A percentile compares a stretch with the other conserved stretches of the same genome.
Evolutionary conservation across 2,329 filamentous ascomycete genomes (phyloP).

Genomic region (Pseudocercospora ulei): DNA sequence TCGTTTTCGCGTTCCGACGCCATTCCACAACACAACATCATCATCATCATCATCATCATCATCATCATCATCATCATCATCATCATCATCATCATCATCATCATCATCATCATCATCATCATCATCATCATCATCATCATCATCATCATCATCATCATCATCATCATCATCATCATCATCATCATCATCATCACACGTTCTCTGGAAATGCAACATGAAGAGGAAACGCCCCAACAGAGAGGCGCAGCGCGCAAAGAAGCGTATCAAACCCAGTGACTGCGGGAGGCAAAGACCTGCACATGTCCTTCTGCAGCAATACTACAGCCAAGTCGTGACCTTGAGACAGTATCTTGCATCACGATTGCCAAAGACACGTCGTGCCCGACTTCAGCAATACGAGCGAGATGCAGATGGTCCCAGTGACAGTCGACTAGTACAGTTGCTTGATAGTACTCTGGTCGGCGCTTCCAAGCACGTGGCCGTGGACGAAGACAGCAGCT

Average conservation of each 20-base stretch:
- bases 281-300: constrained; percentile 12
- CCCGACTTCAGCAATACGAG: constrained; percentile 25
- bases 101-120: too few species aligned
- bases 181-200: background rate
- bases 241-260: constrained; percentile 14
- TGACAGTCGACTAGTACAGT: constrained; percentile 39
- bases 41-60: too few species aligned
- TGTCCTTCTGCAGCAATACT: constrained; percentile 25
- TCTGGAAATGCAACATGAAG: constrained; percentile 17
- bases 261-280: constrained; percentile 9
- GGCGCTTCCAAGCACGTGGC: constrained; percentile 42
- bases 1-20: too few species aligned
- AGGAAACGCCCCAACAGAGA: constrained; percentile 16
- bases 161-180: background rate
- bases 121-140: too few species aligned
- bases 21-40: too few species aligned
- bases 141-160: too few species aligned
- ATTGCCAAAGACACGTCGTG: constrained; percentile 23
- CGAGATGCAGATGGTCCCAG: constrained; percentile 8
- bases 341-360: constrained; percentile 27
- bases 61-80: too few species aligned
- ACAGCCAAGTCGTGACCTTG: constrained; percentile 26
- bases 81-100: too few species aligned
- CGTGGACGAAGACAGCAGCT: constrained; percentile 21
- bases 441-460: constrained; percentile 63